Conservation (phyloP, 1,284 basidiomycete species). For the Stygiomarasmius scandens region DNA sequence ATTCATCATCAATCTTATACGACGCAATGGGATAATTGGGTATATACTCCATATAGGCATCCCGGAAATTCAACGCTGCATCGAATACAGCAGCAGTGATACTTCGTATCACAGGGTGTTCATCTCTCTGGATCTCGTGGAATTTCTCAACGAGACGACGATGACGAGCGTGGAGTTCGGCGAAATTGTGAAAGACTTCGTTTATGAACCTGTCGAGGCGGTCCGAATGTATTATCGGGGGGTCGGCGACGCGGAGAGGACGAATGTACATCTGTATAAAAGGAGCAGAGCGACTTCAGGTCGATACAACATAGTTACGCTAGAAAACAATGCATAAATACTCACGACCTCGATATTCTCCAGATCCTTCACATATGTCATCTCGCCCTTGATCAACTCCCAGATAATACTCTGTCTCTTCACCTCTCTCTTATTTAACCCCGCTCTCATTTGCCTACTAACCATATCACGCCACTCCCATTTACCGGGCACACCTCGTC, state of each 20-base stretch:
- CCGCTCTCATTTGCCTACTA: constrained; percentile 62
- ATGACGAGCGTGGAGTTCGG: constrained; percentile 78
- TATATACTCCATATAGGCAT: constrained; percentile 92
- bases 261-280: constrained; percentile 71
- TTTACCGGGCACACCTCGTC: constrained; percentile 71
- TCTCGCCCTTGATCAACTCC: constrained; percentile 95
- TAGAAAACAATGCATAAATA: constrained; percentile 10
- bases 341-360: constrained; percentile 82
- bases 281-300: constrained; percentile 1
- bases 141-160: constrained; percentile 77
- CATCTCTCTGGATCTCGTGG: constrained; percentile 86
- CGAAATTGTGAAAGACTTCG: constrained; percentile 93
- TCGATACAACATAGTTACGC: too few relatives aligned
- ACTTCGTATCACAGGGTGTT: constrained; percentile 83
- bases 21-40: constrained; percentile 94
- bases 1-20: constrained; percentile 89
- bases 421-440: constrained; percentile 75
- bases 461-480: constrained; percentile 91
- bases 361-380: constrained; percentile 92
- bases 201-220: constrained; percentile 79
- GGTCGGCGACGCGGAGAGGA: constrained; percentile 73
- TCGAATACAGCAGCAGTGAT: constrained; percentile 88
- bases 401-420: constrained; percentile 93
- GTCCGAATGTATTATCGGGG: constrained; percentile 76
- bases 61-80: constrained; percentile 89